Conservation (phyloP, 148 eudicot genomes). For the Fagopyrum tataricum region DNA sequence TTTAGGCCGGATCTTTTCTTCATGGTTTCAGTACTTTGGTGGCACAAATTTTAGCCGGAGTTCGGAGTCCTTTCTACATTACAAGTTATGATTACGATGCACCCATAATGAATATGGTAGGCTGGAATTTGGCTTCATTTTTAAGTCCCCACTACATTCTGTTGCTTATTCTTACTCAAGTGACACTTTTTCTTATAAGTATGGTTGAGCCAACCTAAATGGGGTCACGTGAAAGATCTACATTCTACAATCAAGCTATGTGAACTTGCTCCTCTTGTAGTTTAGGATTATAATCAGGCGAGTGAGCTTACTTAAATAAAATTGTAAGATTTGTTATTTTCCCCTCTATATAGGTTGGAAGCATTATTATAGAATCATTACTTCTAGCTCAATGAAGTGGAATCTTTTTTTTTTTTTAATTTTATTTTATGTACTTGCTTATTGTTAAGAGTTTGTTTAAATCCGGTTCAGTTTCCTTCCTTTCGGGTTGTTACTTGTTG, state of each 20-base stretch:
- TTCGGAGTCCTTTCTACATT: constrained; percentile 82
- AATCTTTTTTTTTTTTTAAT: no score
- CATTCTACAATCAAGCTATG: constrained; percentile 96
- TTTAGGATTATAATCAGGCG: no score
- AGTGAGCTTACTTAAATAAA: no score
- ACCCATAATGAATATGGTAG: constrained; percentile 94
- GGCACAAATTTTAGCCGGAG: constrained; percentile 95
- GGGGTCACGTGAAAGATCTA: constrained; percentile 95
- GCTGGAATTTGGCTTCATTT: constrained; percentile 12
- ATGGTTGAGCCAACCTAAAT: constrained; percentile 86
- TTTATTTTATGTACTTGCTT: no score
- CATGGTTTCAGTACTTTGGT: constrained; percentile 73
- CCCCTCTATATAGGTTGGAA: no score
- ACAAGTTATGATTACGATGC: constrained; percentile 99
- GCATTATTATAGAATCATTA: no score
- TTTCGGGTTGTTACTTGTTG: no score
- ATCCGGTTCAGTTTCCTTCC: no score
- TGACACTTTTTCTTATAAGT: constrained; percentile 34
- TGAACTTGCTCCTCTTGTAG: constrained; percentile 88
- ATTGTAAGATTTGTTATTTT: no score
- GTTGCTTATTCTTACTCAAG: not conserved
- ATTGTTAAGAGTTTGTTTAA: no score
- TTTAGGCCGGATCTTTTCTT: constrained; percentile 7
- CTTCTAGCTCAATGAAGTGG: no score
- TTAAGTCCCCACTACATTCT: not conserved